These are phyloP conservation scores for Eudorina sp. DNA, from an alignment of 139 green algal species.

Conservation along the genomic window DNA sequence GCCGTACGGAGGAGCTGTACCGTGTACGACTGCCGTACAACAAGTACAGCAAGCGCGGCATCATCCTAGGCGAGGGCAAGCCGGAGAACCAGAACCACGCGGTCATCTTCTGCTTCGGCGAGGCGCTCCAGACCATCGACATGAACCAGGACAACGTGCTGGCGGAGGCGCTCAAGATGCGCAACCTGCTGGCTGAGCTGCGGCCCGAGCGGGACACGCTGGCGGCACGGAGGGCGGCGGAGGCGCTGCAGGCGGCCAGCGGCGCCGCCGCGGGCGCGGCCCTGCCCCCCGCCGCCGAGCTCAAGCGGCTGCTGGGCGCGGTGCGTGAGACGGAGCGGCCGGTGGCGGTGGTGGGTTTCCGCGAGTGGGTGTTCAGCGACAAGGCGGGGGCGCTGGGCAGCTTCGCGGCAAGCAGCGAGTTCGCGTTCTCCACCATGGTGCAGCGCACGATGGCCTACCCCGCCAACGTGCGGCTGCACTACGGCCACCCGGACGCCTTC, in stretches of 20 bases:
- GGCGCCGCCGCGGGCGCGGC: neutral
- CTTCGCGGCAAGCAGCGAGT: constrained; percentile 83
- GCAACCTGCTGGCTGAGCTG: constrained; percentile 53
- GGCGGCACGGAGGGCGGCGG: neutral
- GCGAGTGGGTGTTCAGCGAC: constrained; percentile 81
- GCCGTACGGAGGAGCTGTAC: constrained; percentile 50
- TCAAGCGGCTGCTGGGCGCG: neutral
- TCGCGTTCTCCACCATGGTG: constrained; percentile 87
- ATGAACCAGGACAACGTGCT: constrained; percentile 80
- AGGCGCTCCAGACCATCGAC: constrained; percentile 84
- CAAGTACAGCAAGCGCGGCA: constrained; percentile 49
- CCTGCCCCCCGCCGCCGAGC: neutral
- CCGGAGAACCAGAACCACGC: constrained; percentile 93
- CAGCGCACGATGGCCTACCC: constrained; percentile 84
- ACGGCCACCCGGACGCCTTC: neutral
- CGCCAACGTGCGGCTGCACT: constrained; percentile 21
- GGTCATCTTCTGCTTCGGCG: constrained; percentile 80
- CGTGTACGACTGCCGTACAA: constrained; percentile 76
- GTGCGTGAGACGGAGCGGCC: constrained; percentile 36
- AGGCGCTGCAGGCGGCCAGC: neutral
- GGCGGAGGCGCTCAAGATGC: constrained; percentile 87
- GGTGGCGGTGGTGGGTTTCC: constrained; percentile 76
- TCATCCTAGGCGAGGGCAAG: constrained; percentile 87
- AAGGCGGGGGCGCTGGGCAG: constrained; percentile 70
- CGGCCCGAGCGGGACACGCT: neutral